A percentile compares a stretch with the other conserved stretches of the same genome.
Conservation (phyloP, 768 basidiomycete species). For the Hygrophoropsis aurantiaca region DNA sequence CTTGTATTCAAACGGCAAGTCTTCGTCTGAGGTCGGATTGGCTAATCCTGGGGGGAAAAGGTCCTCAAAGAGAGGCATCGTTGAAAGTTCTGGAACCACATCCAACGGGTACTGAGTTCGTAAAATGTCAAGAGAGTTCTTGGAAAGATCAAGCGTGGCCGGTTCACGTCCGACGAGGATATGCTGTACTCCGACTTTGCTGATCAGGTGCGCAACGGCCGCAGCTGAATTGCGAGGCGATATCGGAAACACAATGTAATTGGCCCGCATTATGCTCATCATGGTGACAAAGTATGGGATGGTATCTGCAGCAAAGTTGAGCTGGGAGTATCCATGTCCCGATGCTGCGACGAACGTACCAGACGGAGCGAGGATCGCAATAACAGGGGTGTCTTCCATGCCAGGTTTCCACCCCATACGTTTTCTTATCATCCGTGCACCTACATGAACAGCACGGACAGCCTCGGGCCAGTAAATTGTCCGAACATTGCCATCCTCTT, state of each 20-base stretch:
- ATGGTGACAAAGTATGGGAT: constrained; percentile 32
- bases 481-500: neutral
- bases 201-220: constrained; percentile 37
- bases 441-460: neutral
- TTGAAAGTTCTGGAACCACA: constrained; percentile 14
- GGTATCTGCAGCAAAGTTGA: constrained; percentile 21
- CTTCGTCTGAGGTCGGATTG: neutral
- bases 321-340: too few species aligned
- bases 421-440: neutral
- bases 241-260: constrained; percentile 37
- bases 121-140: constrained; percentile 19
- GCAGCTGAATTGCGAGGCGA: constrained; percentile 43
- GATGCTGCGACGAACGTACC: too few species aligned
- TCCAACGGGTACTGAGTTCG: neutral
- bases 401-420: neutral
- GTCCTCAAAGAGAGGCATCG: constrained; percentile 11
- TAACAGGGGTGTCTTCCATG: constrained; percentile 16
- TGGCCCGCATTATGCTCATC: constrained; percentile 40
- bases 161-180: constrained; percentile 30
- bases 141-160: constrained; percentile 19
- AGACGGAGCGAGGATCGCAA: constrained; percentile 21
- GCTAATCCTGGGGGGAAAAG: too few species aligned
- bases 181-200: constrained; percentile 15
- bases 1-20: neutral
- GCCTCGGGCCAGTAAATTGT: neutral